Conservation (phyloP, 768 basidiomycete genomes). For the Leccinum boreale region DNA sequence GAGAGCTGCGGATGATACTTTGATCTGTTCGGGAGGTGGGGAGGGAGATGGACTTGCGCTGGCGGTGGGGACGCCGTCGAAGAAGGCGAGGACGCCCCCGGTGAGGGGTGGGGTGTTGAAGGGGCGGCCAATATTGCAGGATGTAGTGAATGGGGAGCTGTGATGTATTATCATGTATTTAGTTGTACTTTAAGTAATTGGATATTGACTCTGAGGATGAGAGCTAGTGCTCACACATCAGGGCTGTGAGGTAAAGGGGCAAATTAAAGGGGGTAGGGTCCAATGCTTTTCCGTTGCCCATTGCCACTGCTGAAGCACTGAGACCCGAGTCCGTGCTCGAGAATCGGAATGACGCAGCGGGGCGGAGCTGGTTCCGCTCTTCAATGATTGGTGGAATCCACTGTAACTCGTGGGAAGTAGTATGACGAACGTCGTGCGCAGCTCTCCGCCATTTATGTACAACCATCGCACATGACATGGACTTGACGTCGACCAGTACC, state of each 20-base stretch:
- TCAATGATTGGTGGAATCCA: slow-evolving; percentile 42
- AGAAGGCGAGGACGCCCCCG: slow-evolving; percentile 35
- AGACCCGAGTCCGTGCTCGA: no score
- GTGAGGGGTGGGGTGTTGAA: slow-evolving; percentile 45
- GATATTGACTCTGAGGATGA: not conserved
- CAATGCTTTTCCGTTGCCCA: no score
- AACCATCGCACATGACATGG: not conserved
- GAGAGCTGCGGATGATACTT: slow-evolving; percentile 1
- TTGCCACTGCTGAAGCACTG: not conserved
- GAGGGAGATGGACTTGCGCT: not conserved
- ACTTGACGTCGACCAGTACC: slow-evolving; percentile 9
- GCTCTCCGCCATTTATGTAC: not conserved
- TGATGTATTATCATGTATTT: slow-evolving; percentile 7
- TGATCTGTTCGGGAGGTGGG: not conserved
- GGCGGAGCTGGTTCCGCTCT: slow-evolving; percentile 9
- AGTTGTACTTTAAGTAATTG: not conserved
- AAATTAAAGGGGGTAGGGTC: no score
- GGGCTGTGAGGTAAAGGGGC: not conserved
- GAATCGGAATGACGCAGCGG: not conserved
- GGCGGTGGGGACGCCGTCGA: slow-evolving; percentile 21
- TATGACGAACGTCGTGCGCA: not conserved
- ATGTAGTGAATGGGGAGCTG: slow-evolving; percentile 48
- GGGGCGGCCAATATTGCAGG: slow-evolving; percentile 58
- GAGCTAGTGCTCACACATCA: not conserved
- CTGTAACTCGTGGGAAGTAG: not conserved